Percentiles rank a stretch among this genome's conserved stretches.
Evolutionary conservation across 345 rosid species (phyloP).

Genomic region (Zanthoxylum bungeanum): DNA sequence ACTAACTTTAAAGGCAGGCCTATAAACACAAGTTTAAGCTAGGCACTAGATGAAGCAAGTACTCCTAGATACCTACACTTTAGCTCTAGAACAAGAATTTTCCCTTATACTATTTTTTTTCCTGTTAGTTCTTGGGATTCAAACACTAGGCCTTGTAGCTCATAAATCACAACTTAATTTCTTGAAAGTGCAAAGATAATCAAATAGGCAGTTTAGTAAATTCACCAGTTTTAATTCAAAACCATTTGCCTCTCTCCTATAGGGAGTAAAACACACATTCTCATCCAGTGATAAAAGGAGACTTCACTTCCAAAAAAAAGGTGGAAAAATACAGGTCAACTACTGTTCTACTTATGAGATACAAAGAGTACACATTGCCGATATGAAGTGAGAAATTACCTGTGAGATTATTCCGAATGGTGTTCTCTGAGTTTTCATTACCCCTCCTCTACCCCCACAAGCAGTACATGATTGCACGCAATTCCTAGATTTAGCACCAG

Average conservation of each 20-base stretch:
- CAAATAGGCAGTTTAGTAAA: neutral
- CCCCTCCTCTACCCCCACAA: constrained; percentile 86
- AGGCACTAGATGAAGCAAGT: neutral
- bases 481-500: constrained; percentile 76
- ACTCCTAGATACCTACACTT: neutral
- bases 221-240: neutral
- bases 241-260: neutral
- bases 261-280: neutral
- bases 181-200: neutral
- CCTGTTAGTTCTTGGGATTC: neutral
- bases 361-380: neutral
- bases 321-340: neutral
- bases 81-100: neutral
- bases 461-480: constrained; percentile 52
- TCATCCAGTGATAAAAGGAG: neutral
- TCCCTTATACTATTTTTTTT: neutral
- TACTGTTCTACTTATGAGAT: neutral
- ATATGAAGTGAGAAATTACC: constrained; percentile 38
- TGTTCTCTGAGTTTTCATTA: constrained; percentile 67
- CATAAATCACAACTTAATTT: neutral
- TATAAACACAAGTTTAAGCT: too few species aligned
- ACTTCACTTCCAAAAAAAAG: neutral
- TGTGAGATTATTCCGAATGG: constrained; percentile 90
- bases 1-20: neutral
- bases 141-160: neutral